Conservation (phyloP, 208 protist genomes). For the Phytomonas francai region DNA sequence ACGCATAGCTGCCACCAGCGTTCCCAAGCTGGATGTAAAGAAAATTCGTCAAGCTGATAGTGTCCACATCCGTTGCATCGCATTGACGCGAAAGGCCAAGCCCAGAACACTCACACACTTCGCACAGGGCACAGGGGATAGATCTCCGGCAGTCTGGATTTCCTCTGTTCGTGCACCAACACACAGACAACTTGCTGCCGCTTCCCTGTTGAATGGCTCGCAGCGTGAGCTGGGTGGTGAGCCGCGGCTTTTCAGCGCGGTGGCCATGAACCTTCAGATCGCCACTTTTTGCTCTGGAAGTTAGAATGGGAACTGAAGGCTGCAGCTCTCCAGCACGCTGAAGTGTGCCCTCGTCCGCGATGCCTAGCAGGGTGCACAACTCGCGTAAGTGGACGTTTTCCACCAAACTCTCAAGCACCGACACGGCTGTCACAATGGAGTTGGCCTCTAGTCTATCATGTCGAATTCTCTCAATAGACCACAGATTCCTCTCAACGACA, state of each 20-base stretch:
- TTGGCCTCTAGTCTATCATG: conserved; percentile 65
- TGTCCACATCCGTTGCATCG: not conserved
- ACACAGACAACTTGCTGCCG: conserved; percentile 12
- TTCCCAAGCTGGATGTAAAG: conserved; percentile 73
- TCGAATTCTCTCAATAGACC: conserved; percentile 62
- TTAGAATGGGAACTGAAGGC: conserved; percentile 1
- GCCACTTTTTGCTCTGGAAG: not conserved
- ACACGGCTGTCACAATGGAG: conserved; percentile 73
- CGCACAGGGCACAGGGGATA: conserved; percentile 51
- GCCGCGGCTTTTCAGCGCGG: conserved; percentile 10
- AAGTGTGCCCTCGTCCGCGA: not conserved
- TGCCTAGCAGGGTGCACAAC: conserved; percentile 9
- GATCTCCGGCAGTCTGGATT: conserved; percentile 28
- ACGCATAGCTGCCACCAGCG: conserved; percentile 65
- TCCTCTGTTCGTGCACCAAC: conserved; percentile 22
- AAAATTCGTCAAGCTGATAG: conserved; percentile 27
- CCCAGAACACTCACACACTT: conserved; percentile 53
- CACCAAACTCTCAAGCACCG: conserved; percentile 67
- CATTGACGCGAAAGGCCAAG: conserved; percentile 17
- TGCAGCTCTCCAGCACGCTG: not conserved
- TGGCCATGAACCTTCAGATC: no score
- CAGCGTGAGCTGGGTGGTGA: conserved; percentile 40
- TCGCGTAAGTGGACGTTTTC: conserved; percentile 42
- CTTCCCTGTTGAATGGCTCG: conserved; percentile 28
- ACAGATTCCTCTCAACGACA: conserved; percentile 22